Evolutionary conservation across 257 asterid species (phyloP), one percentile per base, ranked within the genome.

Genomic region (Rehmannia glutinosa): DNA sequence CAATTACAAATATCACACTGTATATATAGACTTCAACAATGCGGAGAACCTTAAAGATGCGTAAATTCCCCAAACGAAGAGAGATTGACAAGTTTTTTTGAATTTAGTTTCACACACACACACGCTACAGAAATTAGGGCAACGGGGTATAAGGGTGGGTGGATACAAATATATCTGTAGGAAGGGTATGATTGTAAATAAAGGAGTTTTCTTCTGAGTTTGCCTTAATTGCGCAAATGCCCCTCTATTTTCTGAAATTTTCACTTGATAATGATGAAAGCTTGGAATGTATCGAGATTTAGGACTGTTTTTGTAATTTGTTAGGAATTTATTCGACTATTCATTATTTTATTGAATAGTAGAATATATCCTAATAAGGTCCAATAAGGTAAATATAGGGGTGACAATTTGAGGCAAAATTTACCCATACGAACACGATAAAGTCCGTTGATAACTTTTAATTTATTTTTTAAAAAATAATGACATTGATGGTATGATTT

Each of bases 91-190:
- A 41, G 19, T 7, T 10, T 13, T 33, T 25, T 12, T 5, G 51
- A 66, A 51, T 65, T 12, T 13, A 8, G 38, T 27, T 50, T 12
- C 57, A 9, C 23, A 21, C 13, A 8, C 30, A 43, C 21, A 13
- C 15, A 15, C 36, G 5, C 47, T 59, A 17, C 66, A 32, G 47
- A n/a, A 59, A 60, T 76, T 76, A 76, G 81, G 81, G 81, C 77
- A 60, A 59, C 46, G 5, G 28, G 28, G 21, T 16, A 10, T 41
- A 51, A n/a, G 51, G 47, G 8, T 13, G 15, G 32, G 21, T 3
- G 2, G 10, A 15, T 23, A 6, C 1, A 8, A 15, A 7, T 19
- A 13, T 21, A 3, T 46, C 0, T 21, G 0, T 24, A 2, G 27
- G 2, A 36, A 17, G 69, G 73, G 50, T 17, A 11, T 33, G 3